Conservation (phyloP, 495 filamentous ascomycete genomes). For the Penicillium coprophilum region DNA sequence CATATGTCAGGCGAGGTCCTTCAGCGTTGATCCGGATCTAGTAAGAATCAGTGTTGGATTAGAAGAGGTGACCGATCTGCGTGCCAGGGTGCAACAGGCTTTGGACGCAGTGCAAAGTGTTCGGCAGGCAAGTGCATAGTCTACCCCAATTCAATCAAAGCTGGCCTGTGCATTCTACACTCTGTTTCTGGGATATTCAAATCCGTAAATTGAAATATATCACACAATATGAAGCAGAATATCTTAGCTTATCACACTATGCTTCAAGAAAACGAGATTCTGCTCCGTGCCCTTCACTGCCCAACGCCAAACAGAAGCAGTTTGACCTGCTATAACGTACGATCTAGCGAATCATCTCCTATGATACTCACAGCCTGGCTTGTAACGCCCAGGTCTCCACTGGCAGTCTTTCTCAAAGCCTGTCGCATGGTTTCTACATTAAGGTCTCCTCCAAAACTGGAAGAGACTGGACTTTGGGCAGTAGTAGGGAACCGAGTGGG, state of each 20-base stretch:
- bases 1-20: conserved; percentile 60
- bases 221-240: conserved; percentile 8
- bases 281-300: conserved; percentile 1
- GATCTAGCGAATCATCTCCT: conserved; percentile 37
- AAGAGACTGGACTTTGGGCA: conserved; percentile 47
- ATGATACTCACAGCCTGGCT: conserved; percentile 64
- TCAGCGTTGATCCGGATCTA: conserved; percentile 73
- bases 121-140: conserved; percentile 10
- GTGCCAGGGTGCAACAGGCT: conserved; percentile 47
- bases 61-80: conserved; percentile 70
- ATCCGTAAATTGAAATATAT: conserved; percentile 20
- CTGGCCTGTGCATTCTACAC: background rate
- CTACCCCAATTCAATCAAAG: conserved; percentile 9
- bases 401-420: conserved; percentile 68
- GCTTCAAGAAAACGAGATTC: conserved; percentile 7
- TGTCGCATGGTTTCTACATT: conserved; percentile 90
- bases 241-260: conserved; percentile 8
- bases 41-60: conserved; percentile 88
- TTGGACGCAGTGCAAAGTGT: conserved; percentile 42
- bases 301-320: background rate
- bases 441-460: conserved; percentile 61
- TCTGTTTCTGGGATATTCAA: conserved; percentile 15
- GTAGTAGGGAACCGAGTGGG: conserved; percentile 38
- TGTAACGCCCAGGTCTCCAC: conserved; percentile 67
- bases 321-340: conserved; percentile 21